Evolutionary conservation across 2,329 filamentous ascomycete genomes (phyloP), one percentile per base, ranked within the genome.

Genomic region (Boeremia lycopersici): DNA sequence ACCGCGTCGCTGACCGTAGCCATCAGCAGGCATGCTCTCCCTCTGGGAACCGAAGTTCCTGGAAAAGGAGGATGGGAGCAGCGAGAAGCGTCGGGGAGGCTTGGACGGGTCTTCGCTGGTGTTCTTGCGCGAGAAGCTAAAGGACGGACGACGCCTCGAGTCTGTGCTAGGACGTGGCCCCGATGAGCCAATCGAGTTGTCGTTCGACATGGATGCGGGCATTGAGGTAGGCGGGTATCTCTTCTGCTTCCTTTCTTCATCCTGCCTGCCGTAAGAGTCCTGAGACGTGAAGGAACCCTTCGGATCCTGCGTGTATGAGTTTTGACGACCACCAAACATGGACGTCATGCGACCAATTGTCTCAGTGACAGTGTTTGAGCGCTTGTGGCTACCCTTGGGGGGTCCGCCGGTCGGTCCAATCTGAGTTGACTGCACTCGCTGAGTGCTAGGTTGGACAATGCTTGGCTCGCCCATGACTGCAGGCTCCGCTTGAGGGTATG

Each of bases 141-240:
- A 82, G 5, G 79, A 82, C 9, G 79, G 77, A 38, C 80, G 75
- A 19, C 79, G 75, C 39, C 74, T 75, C 3, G 78, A 80, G 29
- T 82, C 81, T 34, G 71, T 79, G n/a, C 79, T 82, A 30, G 75
- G 76, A 39, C 80, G 71, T 23, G 77, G 73, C 12, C 52, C 52
- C 13, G 62, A 53, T n/a, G 56, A 49, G 28, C 63, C 47, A 36
- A 66, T 51, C 40, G 81, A 75, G 82, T 86, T 76, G 34, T 86
- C 84, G 42, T 82, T 82, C 6, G 85, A 79, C 74, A 89, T 85
- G 2, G 86, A 81, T 59, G 89, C 88, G 58, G 89, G 85, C 91
- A 97, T 96, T 78, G 92, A 96, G 42, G 93, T 89, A 4, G 93
- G 93, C 51, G 93, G 93, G 69, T 97, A 96, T 60, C 84, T 88